Evolutionary conservation across 305 asterid species (phyloP).

Genomic region (Lippia alba): DNA sequence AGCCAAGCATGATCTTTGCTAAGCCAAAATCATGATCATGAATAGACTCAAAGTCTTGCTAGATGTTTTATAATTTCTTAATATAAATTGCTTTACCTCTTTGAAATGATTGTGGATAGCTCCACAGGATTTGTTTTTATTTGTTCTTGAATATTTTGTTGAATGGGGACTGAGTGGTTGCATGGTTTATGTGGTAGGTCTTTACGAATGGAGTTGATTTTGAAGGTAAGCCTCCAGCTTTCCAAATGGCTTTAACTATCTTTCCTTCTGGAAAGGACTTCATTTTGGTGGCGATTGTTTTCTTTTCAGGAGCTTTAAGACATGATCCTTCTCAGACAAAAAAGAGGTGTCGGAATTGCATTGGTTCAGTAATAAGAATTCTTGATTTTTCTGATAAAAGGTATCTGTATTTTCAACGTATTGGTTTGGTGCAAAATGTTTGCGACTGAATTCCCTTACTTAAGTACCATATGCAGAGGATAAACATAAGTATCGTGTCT

Average conservation of each 20-base stretch:
- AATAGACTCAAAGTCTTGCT: too few species aligned
- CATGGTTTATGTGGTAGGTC: slow-evolving; percentile 45
- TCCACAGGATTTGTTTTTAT: background rate
- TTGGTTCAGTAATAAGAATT: slow-evolving; percentile 68
- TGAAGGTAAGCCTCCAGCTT: slow-evolving; percentile 49
- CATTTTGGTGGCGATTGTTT: slow-evolving; percentile 16
- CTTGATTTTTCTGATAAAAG: slow-evolving; percentile 58
- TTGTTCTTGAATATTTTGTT: slow-evolving; percentile 16
- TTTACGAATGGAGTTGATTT: slow-evolving; percentile 53
- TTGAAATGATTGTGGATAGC: background rate
- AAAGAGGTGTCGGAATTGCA: slow-evolving; percentile 61
- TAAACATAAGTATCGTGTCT: slow-evolving; percentile 25
- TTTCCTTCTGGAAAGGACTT: slow-evolving; percentile 6
- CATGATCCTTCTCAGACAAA: slow-evolving; percentile 47
- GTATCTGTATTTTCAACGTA: slow-evolving; percentile 38
- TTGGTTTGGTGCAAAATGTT: slow-evolving; percentile 1
- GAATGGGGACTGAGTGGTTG: slow-evolving; percentile 35
- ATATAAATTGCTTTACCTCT: background rate
- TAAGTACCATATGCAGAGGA: slow-evolving; percentile 4
- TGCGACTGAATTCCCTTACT: slow-evolving; percentile 7
- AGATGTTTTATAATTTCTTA: background rate
- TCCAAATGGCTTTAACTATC: slow-evolving; percentile 8
- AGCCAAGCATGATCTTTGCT: too few species aligned
- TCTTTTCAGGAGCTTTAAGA: slow-evolving; percentile 52
- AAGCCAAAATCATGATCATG: too few species aligned